Percentiles rank a stretch among this genome's conserved stretches.
phyloP scores from a whole-genome alignment of 2,329 filamentous ascomycete species.

The Annulohypoxylon truncatum region DNA sequence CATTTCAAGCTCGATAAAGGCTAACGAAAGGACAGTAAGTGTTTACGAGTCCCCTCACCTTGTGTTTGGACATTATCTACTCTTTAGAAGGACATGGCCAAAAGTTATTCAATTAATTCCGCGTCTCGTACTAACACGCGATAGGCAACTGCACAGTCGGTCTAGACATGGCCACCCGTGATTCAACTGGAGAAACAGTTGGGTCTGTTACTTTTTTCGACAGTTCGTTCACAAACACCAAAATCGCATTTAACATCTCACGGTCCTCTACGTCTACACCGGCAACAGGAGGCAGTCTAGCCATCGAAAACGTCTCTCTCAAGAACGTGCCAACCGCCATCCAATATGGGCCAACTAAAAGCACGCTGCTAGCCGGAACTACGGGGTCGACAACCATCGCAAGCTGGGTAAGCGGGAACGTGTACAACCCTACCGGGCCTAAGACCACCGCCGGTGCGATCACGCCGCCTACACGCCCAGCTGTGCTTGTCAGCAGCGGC shows the following conservation, averaged over 20 bases:
- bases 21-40: conserved; percentile 31
- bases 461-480: conserved; percentile 61
- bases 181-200: conserved; percentile 57
- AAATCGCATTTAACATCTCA: conserved; percentile 75
- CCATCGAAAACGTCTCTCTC: conserved; percentile 62
- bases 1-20: background rate
- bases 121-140: conserved; percentile 7
- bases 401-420: conserved; percentile 74
- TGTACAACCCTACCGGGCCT: conserved; percentile 64
- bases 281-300: conserved; percentile 57
- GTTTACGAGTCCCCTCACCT: background rate
- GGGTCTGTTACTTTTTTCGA: conserved; percentile 82
- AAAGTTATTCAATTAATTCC: background rate
- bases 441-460: conserved; percentile 61
- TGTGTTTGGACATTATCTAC: background rate
- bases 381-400: conserved; percentile 58
- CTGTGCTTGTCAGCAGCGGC: conserved; percentile 63
- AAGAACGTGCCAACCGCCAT: conserved; percentile 57
- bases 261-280: conserved; percentile 50
- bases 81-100: background rate
- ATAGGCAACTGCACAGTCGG: conserved; percentile 73
- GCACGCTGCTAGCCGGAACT: conserved; percentile 67
- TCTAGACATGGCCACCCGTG: conserved; percentile 70
- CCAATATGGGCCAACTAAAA: conserved; percentile 57
- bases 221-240: conserved; percentile 74